Evolutionary conservation across 306 rosid genomes (phyloP), one percentile per base, ranked within the genome.

Genomic region (Rosa lucieae): DNA sequence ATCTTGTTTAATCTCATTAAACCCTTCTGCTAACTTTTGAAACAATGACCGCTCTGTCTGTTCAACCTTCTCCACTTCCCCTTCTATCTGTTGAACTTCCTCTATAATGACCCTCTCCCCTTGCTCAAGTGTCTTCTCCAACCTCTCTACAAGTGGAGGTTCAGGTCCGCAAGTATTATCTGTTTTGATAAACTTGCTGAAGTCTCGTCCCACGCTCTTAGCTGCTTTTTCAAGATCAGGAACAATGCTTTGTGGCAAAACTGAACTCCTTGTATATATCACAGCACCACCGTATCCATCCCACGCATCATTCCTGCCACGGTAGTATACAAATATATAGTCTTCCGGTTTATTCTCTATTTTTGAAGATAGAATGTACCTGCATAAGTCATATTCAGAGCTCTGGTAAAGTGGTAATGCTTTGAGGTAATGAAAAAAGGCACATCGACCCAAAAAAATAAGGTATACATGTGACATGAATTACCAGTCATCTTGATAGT

Each of bases 261-360:
- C 90, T 73, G 96, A 82, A 84, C 92, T 93, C 85, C 94, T 93
- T 66, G 99, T 93, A 83, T 95, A 91, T 69, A 95, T 55, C 35
- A 95, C 89, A 44, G 99, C 88, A 51, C 99, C 99, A 3, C 99
- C 99, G 23, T 95, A 93, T 42, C 99, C 99, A 67, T 95, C 99
- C 99, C 98, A 93, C n/a, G 99, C 99, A 81, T 91, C 99, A 11
- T 95, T 95, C 43, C 88, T 87, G 66, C 99, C 98, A 75, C 96
- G 87, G 74, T 95, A 95, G 88, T 95, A 95, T 5, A 95, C 92
- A 56, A 95, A 91, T 84, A 93, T 21, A 80, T 93, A 93, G 77
- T 95, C 98, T 7, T 95, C 97, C 29, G 88, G 85, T 78, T 83
- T 87, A 18, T 91, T 90, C 81, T 95, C 96, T 53, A 90, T 79